phyloP scores from a whole-genome alignment of 2,329 filamentous ascomycete genomes.

The Trichoderma atroviride region DNA sequence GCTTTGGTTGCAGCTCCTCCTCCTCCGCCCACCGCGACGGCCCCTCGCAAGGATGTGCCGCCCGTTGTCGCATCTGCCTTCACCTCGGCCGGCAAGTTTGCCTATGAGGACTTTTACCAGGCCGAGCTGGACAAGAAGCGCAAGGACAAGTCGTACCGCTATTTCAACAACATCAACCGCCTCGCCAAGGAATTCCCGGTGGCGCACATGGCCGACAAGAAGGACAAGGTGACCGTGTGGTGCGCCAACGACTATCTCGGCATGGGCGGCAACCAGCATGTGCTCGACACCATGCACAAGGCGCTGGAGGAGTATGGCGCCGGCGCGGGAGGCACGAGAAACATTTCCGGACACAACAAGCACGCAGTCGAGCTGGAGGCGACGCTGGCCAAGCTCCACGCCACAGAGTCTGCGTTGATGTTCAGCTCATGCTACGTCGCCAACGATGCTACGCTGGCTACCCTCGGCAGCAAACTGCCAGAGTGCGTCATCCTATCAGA shows the following conservation, averaged over 20 bases:
- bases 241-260: constrained; percentile 99
- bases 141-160: constrained; percentile 99
- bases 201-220: constrained; percentile 81
- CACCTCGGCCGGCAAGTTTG: constrained; percentile 63
- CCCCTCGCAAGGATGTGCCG: constrained; percentile 27
- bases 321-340: constrained; percentile 91
- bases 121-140: constrained; percentile 96
- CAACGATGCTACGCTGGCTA: constrained; percentile 95
- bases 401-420: constrained; percentile 88
- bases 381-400: constrained; percentile 82
- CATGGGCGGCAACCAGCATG: constrained; percentile 89
- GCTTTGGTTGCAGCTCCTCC: constrained; percentile 26
- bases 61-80: constrained; percentile 30
- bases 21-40: constrained; percentile 31
- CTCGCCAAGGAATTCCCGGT: constrained; percentile 94
- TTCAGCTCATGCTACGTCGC: constrained; percentile 99
- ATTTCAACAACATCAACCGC: constrained; percentile 99
- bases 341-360: constrained; percentile 97
- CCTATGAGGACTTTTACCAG: constrained; percentile 90
- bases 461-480: constrained; percentile 93
- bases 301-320: constrained; percentile 94
- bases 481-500: constrained; percentile 98
- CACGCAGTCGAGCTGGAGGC: constrained; percentile 85
- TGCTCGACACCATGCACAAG: constrained; percentile 89
- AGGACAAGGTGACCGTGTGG: constrained; percentile 94